Base-by-base conservation (phyloP, 345 rosid species). In the Geranium brycei region DNA sequence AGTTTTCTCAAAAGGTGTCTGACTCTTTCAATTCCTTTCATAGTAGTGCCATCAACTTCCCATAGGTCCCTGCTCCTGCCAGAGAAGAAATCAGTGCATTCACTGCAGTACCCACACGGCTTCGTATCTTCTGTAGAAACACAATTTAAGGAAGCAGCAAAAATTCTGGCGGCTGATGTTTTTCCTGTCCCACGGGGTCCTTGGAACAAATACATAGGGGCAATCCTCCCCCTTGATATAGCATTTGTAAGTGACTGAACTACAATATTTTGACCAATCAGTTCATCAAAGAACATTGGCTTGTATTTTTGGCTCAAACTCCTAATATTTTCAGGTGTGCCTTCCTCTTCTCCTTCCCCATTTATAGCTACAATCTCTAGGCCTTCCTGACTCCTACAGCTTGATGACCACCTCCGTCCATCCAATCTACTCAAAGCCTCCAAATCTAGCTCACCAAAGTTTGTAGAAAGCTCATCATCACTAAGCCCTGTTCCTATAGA, bases 371-470 rank as follows among this genome's bases (percentile, higher is more conserved):
- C 85, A 74, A 69, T 76, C 72, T 82, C 98, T 57, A 81, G 69
- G 62, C 91, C 88, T 72, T 92, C 98, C 69, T 77, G 91, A 82
- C 91, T 87, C 84, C 91, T 81, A 73, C 86, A 88, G 78, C 85
- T 93, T 53, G 95, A 67, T 51, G 87, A 93, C 99, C 99, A 93
- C 68, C 99, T 83, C 79, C 84, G 76, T 66, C 97, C 99, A 65
- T 93, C 99, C 81, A 93, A 82, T 79, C 99, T 82, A 78, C 99
- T 90, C 77, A 86, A 73, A n/a, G 91, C 99, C 78, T 93, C 99
- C 79, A 93, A 79, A 79, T 89, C 96, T 17, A 90, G 82, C 85
- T 93, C 99, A 62, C 90, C 97, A 17, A 63, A 85, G 70, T 88
- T 93, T n/a, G 96, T 88, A 28, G 93, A 90, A 19, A 93, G 91